Evolutionary conservation across 129 eudicot species (phyloP).

Genomic region (Chrysanthemum lavandulifolium): DNA sequence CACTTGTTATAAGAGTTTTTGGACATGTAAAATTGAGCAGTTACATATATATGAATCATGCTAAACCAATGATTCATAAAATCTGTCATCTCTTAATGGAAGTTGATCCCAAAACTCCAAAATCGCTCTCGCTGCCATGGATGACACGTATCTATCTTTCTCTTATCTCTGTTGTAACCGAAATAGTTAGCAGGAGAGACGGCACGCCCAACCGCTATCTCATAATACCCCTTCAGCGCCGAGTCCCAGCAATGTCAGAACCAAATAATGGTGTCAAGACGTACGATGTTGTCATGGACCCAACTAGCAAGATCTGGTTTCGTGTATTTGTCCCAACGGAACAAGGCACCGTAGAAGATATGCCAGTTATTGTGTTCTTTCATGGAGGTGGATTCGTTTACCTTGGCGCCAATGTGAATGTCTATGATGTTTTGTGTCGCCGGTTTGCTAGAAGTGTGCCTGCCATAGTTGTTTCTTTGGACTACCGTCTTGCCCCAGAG

Average conservation of each 20-base stretch:
- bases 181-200: slow-evolving; percentile 27
- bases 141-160: slow-evolving; percentile 27
- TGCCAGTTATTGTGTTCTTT: slow-evolving; percentile 31
- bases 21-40: too few relatives aligned
- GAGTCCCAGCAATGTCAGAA: not conserved
- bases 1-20: too few relatives aligned
- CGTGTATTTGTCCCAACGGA: slow-evolving; percentile 21
- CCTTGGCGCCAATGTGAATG: slow-evolving; percentile 13
- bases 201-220: slow-evolving; percentile 57
- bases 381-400: slow-evolving; percentile 41
- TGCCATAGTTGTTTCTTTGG: slow-evolving; percentile 30
- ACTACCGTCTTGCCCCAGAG: slow-evolving; percentile 41
- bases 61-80: too few relatives aligned
- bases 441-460: slow-evolving; percentile 14
- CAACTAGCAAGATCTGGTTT: slow-evolving; percentile 30
- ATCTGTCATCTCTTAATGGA: slow-evolving; percentile 7
- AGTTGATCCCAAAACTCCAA: slow-evolving; percentile 4
- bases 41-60: too few relatives aligned
- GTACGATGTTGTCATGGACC: slow-evolving; percentile 27
- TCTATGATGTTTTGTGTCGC: slow-evolving; percentile 30
- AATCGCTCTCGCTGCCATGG: slow-evolving; percentile 33
- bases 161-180: slow-evolving; percentile 13
- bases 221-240: not conserved
- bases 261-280: slow-evolving; percentile 27
- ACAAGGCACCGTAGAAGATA: not conserved